Conservation (phyloP, 345 rosid genomes). For the Bruguiera parviflora region DNA sequence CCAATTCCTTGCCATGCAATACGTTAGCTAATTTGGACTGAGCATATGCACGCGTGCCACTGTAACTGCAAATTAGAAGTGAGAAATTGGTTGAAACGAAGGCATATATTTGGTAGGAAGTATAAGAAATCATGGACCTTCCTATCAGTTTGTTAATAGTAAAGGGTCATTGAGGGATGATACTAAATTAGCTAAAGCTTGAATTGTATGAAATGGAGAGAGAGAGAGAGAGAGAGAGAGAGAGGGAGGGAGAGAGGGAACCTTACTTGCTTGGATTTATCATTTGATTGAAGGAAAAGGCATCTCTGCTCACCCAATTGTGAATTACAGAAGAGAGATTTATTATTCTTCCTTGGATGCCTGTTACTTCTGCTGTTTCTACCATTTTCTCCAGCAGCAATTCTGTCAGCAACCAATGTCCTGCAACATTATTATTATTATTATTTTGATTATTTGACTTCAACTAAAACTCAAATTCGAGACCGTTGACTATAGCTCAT, state of each 20-base stretch:
- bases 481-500: no score
- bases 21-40: constrained; percentile 81
- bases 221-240: background rate
- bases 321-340: constrained; percentile 93
- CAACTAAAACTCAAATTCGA: no score
- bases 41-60: constrained; percentile 86
- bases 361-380: constrained; percentile 64
- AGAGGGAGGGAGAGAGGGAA: constrained; percentile 8
- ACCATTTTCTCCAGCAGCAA: constrained; percentile 72
- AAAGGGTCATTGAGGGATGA: no score
- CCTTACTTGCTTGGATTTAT: constrained; percentile 66
- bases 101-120: no score
- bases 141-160: background rate
- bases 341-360: constrained; percentile 79
- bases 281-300: constrained; percentile 58
- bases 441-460: no score
- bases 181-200: no score
- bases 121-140: no score
- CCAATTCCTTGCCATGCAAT: constrained; percentile 78
- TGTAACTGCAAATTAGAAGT: constrained; percentile 46
- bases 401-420: constrained; percentile 83
- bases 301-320: constrained; percentile 70
- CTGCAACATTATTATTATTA: constrained; percentile 36
- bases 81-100: background rate
- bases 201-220: no score